phyloP scores from a whole-genome alignment of 108 stramenopile genomes.

The Cylindrotheca fusiformis region DNA sequence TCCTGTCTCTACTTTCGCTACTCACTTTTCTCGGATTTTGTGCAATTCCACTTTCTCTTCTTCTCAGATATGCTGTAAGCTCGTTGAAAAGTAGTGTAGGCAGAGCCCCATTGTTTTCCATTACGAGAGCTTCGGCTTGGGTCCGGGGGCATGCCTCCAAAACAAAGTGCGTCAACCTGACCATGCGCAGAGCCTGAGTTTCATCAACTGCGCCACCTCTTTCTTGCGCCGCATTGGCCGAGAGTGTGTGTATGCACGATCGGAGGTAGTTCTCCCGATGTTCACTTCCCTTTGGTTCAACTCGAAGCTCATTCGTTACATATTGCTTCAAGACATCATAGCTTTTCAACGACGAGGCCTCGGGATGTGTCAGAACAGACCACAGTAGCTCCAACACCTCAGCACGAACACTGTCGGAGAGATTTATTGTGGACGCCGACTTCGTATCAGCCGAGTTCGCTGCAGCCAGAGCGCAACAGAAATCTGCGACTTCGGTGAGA shows the following conservation, averaged over 20 bases:
- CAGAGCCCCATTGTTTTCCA: constrained; percentile 32
- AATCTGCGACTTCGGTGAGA: constrained; percentile 76
- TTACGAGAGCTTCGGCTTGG: constrained; percentile 48
- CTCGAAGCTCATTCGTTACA: constrained; percentile 55
- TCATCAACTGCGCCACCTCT: constrained; percentile 47
- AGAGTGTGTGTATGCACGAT: constrained; percentile 42
- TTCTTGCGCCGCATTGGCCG: constrained; percentile 25
- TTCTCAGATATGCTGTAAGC: constrained; percentile 62
- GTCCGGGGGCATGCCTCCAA: constrained; percentile 68
- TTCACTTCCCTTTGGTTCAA: constrained; percentile 46
- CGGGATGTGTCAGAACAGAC: constrained; percentile 79
- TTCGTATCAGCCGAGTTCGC: constrained; percentile 30
- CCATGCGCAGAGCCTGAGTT: constrained; percentile 65
- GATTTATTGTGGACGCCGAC: constrained; percentile 14
- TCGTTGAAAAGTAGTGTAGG: constrained; percentile 68
- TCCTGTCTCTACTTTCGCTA: too few relatives aligned
- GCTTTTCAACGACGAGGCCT: constrained; percentile 63
- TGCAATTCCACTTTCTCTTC: constrained; percentile 16
- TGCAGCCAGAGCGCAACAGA: constrained; percentile 68
- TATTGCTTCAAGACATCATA: constrained; percentile 73
- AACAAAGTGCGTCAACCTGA: constrained; percentile 77
- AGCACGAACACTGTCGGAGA: constrained; percentile 55
- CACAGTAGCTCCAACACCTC: constrained; percentile 78
- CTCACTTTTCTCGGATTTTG: constrained; percentile 28
- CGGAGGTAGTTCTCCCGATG: constrained; percentile 64